phyloP scores from a whole-genome alignment of 192 early-diverging fungal species.

The Helicostylum pulchrum region DNA sequence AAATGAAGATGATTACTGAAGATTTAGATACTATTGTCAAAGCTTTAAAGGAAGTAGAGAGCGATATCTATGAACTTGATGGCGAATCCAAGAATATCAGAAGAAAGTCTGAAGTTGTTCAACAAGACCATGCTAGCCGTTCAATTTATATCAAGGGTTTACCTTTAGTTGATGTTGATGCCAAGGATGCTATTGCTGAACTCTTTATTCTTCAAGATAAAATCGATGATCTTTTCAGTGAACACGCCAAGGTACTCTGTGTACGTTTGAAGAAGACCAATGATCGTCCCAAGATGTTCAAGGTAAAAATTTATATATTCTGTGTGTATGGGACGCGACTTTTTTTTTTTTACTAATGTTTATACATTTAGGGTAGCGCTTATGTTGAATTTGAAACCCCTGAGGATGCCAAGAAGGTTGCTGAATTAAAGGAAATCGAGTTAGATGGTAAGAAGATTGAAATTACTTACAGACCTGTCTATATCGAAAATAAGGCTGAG shows the following conservation, averaged over 20 bases:
- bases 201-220: constrained; percentile 43
- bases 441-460: constrained; percentile 41
- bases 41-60: constrained; percentile 49
- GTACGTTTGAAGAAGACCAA: constrained; percentile 32
- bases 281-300: constrained; percentile 24
- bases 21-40: constrained; percentile 45
- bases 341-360: constrained; percentile 6
- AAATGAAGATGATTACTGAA: constrained; percentile 47
- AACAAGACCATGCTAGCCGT: constrained; percentile 35
- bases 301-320: constrained; percentile 23
- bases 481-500: constrained; percentile 15
- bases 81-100: constrained; percentile 46
- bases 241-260: constrained; percentile 42
- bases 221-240: constrained; percentile 39
- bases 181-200: constrained; percentile 6
- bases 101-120: constrained; percentile 39
- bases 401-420: constrained; percentile 49
- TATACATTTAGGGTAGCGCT: constrained; percentile 42
- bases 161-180: constrained; percentile 17
- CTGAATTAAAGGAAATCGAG: constrained; percentile 34
- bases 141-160: constrained; percentile 46
- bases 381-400: constrained; percentile 49
- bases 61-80: constrained; percentile 50
- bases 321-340: constrained; percentile 16
- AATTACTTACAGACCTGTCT: constrained; percentile 22